Evolutionary conservation across 2,329 filamentous ascomycete species (phyloP).

Genomic region (Colletotrichum gloeosporioides): DNA sequence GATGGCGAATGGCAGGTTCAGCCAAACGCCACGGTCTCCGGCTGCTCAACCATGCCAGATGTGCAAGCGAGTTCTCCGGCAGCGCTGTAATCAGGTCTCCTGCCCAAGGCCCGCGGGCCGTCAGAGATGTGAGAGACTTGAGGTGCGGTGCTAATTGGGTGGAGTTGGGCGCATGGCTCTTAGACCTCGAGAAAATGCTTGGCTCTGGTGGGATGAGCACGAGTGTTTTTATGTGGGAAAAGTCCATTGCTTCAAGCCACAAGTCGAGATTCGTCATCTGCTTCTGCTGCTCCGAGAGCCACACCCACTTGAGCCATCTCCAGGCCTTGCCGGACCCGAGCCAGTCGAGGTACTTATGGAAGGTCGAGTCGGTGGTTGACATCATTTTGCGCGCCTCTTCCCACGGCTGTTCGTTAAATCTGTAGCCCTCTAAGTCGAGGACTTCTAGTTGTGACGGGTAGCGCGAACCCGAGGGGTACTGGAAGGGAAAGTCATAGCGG

Average conservation of each 20-base stretch:
- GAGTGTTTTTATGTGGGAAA: too few species aligned
- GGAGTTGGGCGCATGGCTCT: too few species aligned
- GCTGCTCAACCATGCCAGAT: not conserved
- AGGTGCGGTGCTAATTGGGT: too few species aligned
- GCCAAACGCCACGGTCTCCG: not conserved
- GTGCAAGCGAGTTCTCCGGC: not conserved
- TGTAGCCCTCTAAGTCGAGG: conserved; percentile 6
- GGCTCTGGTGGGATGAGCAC: too few species aligned
- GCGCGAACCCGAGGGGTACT: not conserved
- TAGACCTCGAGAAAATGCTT: too few species aligned
- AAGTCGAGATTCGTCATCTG: not conserved
- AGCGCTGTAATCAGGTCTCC: not conserved
- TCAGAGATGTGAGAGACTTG: not conserved
- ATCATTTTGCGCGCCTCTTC: not conserved
- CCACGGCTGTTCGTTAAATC: not conserved
- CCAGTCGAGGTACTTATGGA: not conserved
- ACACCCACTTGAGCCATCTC: not conserved
- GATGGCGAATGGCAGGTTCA: not conserved
- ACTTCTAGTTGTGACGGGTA: not conserved
- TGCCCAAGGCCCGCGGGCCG: not conserved
- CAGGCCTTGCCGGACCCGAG: not conserved
- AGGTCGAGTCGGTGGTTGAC: not conserved
- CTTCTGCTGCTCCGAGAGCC: not conserved
- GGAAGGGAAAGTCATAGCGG: not conserved
- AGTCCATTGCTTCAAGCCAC: too few species aligned